These are phyloP conservation scores for Fusarium luffae DNA, from an alignment of 2,329 filamentous ascomycete genomes.

Conservation along the genomic window DNA sequence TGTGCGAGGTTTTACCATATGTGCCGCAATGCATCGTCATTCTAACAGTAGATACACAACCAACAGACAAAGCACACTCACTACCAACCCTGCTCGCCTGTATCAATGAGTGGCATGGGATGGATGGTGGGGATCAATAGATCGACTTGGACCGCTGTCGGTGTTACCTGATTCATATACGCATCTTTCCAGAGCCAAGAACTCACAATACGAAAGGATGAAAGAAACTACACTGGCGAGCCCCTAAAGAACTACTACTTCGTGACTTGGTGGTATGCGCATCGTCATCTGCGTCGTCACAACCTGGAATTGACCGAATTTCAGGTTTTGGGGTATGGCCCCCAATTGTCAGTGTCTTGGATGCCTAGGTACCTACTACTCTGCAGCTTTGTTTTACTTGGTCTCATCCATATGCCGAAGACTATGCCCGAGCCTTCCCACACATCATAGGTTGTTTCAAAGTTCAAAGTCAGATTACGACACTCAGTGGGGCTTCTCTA, in stretches of 20 bases:
- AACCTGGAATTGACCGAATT: conserved; percentile 2
- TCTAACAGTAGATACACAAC: neutral
- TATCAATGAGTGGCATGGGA: conserved; percentile 11
- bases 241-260: neutral
- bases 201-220: neutral
- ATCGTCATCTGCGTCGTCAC: conserved; percentile 31
- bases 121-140: conserved; percentile 20
- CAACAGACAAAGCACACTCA: neutral
- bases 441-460: conserved; percentile 22
- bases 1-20: neutral
- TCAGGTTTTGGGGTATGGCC: conserved; percentile 16
- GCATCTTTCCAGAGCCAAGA: neutral
- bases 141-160: neutral
- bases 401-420: conserved; percentile 12
- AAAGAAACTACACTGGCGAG: neutral
- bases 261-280: neutral
- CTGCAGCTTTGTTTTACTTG: neutral
- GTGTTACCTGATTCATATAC: neutral
- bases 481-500: conserved; percentile 28
- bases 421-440: neutral
- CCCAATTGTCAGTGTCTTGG: conserved; percentile 13
- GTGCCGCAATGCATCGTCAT: neutral
- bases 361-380: neutral
- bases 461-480: conserved; percentile 7
- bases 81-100: neutral